Evolutionary conservation across 2,329 filamentous ascomycete species (phyloP).

Genomic region (Xylaria sp.): DNA sequence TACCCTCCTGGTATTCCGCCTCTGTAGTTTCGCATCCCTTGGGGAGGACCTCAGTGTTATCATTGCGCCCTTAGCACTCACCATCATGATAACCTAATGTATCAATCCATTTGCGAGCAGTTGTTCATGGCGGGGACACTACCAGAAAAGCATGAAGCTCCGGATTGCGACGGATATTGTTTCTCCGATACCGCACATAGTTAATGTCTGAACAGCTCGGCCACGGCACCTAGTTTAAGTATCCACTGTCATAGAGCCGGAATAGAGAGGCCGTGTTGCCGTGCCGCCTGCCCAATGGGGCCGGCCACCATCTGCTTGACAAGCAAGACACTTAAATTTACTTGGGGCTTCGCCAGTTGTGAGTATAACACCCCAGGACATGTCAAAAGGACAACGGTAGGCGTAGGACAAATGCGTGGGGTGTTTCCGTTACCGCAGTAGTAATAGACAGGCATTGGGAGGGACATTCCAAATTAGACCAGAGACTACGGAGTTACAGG

Average conservation of each 20-base stretch:
- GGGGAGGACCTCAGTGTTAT: conserved; percentile 14
- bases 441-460: conserved; percentile 26
- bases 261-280: conserved; percentile 23
- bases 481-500: neutral
- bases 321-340: conserved; percentile 3
- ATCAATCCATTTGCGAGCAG: neutral
- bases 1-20: conserved; percentile 15
- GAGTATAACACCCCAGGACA: conserved; percentile 2
- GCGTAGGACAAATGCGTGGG: conserved; percentile 5
- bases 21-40: conserved; percentile 16
- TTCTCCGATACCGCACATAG: conserved; percentile 19
- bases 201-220: conserved; percentile 6
- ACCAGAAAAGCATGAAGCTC: neutral
- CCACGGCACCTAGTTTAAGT: conserved; percentile 1
- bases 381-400: neutral
- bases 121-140: neutral
- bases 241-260: conserved; percentile 28
- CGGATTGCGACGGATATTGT: neutral
- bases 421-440: conserved; percentile 18
- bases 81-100: neutral
- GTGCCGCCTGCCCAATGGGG: conserved; percentile 20
- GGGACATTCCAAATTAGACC: conserved; percentile 31
- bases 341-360: conserved; percentile 10
- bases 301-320: neutral
- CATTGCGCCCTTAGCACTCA: neutral